Evolutionary conservation across 352 stramenopile species (phyloP).

Genomic region (Phytophthora rubi): DNA sequence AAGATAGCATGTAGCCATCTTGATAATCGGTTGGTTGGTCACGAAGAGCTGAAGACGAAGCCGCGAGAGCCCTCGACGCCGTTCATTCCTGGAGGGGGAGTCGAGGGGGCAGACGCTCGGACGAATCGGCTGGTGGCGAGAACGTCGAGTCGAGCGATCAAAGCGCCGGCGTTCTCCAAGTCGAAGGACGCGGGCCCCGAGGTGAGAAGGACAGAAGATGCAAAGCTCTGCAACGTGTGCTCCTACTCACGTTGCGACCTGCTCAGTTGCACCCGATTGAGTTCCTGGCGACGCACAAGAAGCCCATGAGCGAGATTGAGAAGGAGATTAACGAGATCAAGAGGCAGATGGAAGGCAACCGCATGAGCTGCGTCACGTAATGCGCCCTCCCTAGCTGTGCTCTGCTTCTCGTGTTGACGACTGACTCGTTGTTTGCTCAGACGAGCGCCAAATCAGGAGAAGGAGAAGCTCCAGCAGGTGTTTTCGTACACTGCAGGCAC

Average conservation of each 20-base stretch:
- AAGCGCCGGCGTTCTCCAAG: conserved; percentile 46
- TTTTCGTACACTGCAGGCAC: conserved; percentile 73
- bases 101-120: conserved; percentile 46
- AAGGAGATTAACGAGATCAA: conserved; percentile 82
- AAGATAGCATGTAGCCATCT: too few species aligned
- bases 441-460: conserved; percentile 72
- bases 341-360: conserved; percentile 69
- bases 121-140: conserved; percentile 57
- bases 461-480: conserved; percentile 83
- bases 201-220: conserved; percentile 19
- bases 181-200: conserved; percentile 35
- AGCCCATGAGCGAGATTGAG: conserved; percentile 75
- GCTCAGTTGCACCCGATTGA: conserved; percentile 70
- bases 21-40: too few species aligned
- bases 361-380: conserved; percentile 59
- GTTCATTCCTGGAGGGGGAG: conserved; percentile 73
- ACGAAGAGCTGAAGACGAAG: conserved; percentile 62
- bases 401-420: not conserved
- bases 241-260: not conserved
- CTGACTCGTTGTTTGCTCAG: conserved; percentile 5
- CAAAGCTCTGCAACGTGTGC: too few species aligned
- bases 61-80: conserved; percentile 42
- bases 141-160: conserved; percentile 70
- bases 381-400: not conserved
- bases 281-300: conserved; percentile 50